Percentiles rank a stretch among this genome's conserved stretches.
Conservation (phyloP, 179 eudicot genomes). For the Pouteria campechiana region DNA sequence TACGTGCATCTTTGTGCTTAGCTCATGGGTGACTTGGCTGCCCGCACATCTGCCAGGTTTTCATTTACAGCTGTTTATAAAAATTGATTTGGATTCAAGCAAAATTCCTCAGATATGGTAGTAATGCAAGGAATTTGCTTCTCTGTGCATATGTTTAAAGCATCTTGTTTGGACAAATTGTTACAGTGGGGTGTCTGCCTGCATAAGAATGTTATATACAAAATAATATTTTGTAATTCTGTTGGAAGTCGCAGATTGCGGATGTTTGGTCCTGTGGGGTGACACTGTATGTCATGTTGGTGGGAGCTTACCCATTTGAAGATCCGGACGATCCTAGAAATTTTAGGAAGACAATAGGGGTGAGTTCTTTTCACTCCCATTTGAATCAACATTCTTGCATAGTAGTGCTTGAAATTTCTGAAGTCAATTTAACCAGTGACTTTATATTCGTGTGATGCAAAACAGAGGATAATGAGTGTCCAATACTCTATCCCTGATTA, state of each 20-base stretch:
- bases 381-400: not conserved
- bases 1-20: no score
- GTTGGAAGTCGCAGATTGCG: conserved; percentile 34
- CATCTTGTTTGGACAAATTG: no score
- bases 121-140: not conserved
- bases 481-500: conserved; percentile 76
- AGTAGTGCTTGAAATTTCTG: not conserved
- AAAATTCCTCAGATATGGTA: not conserved
- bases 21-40: no score
- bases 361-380: conserved; percentile 12
- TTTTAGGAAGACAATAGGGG: conserved; percentile 65
- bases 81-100: no score
- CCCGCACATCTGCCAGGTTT: no score
- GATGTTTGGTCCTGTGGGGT: conserved; percentile 93
- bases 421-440: not conserved
- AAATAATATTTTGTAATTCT: no score
- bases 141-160: not conserved
- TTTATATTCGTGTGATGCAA: not conserved
- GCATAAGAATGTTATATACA: no score
- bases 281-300: conserved; percentile 74
- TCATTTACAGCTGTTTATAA: no score
- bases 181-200: no score
- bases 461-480: conserved; percentile 58
- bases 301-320: conserved; percentile 83
- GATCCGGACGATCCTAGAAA: conserved; percentile 74